Conservation (phyloP, 768 basidiomycete genomes). For the Lactarius tabidus region DNA sequence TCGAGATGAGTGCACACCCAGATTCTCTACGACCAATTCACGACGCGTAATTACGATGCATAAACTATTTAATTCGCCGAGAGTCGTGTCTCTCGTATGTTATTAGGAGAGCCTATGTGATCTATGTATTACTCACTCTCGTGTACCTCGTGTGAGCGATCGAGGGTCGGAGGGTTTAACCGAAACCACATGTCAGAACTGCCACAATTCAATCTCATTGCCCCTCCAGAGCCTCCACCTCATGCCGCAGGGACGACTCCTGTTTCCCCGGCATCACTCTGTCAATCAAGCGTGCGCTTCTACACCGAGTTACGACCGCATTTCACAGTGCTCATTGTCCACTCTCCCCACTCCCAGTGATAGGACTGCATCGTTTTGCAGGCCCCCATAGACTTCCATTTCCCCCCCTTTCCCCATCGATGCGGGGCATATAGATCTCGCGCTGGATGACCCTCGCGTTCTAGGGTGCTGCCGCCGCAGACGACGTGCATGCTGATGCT, state of each 20-base stretch:
- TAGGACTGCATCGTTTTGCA: slow-evolving; percentile 25
- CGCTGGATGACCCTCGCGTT: slow-evolving; percentile 18
- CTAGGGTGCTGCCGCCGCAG: not conserved
- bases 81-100: not conserved
- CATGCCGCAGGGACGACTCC: not conserved
- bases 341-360: not conserved
- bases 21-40: slow-evolving; percentile 25
- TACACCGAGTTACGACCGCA: slow-evolving; percentile 8
- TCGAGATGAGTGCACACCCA: slow-evolving; percentile 35
- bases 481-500: not conserved
- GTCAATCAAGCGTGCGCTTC: not conserved
- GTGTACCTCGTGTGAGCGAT: not conserved
- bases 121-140: not conserved
- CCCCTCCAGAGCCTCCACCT: slow-evolving; percentile 11
- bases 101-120: not conserved
- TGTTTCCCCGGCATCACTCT: not conserved
- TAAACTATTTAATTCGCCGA: not conserved
- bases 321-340: slow-evolving; percentile 17
- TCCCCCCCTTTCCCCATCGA: not conserved
- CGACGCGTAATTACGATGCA: slow-evolving; percentile 14
- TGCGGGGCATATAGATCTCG: slow-evolving; percentile 17
- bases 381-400: not conserved
- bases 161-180: not conserved
- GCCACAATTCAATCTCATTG: slow-evolving; percentile 14
- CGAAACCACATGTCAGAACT: not conserved